These are phyloP conservation scores for Rhodotorula toruloides DNA, from an alignment of 768 basidiomycete species.

Conservation along the genomic window DNA sequence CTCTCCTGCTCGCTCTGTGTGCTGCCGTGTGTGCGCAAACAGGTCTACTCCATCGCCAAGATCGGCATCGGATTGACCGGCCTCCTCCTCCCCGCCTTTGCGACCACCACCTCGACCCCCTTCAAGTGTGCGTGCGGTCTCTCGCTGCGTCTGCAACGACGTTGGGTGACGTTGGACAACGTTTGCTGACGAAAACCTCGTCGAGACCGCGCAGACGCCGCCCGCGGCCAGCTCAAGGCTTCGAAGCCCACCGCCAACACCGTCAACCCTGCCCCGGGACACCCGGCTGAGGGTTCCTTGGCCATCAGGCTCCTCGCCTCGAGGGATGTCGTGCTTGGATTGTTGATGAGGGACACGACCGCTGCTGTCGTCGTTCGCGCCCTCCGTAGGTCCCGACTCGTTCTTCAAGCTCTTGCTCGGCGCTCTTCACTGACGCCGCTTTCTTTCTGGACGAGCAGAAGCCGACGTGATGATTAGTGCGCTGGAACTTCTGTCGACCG, in stretches of 20 bases:
- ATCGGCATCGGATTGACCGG: constrained; percentile 3
- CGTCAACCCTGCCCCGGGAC: neutral
- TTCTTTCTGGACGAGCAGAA: neutral
- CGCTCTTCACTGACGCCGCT: neutral
- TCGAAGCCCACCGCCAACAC: constrained; percentile 7
- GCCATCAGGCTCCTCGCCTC: constrained; percentile 28
- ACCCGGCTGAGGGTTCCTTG: neutral
- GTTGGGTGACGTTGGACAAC: too few species aligned
- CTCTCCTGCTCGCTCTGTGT: neutral
- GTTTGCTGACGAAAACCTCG: neutral
- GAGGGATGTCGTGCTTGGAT: constrained; percentile 35
- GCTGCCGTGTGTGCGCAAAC: too few species aligned
- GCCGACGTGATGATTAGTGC: constrained; percentile 27
- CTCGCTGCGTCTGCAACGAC: too few species aligned
- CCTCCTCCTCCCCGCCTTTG: constrained; percentile 29
- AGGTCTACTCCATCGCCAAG: constrained; percentile 16
- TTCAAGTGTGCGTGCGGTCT: constrained; percentile 15
- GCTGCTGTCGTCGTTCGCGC: constrained; percentile 38
- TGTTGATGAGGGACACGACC: constrained; percentile 38
- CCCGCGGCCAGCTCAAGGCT: constrained; percentile 1
- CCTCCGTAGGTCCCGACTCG: constrained; percentile 1
- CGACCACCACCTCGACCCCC: constrained; percentile 20
- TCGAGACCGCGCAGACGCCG: neutral
- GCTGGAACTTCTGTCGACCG: constrained; percentile 29
- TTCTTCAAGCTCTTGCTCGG: neutral